Conservation (phyloP, 176 grass and related monocot genomes). For the Musa itinerans region DNA sequence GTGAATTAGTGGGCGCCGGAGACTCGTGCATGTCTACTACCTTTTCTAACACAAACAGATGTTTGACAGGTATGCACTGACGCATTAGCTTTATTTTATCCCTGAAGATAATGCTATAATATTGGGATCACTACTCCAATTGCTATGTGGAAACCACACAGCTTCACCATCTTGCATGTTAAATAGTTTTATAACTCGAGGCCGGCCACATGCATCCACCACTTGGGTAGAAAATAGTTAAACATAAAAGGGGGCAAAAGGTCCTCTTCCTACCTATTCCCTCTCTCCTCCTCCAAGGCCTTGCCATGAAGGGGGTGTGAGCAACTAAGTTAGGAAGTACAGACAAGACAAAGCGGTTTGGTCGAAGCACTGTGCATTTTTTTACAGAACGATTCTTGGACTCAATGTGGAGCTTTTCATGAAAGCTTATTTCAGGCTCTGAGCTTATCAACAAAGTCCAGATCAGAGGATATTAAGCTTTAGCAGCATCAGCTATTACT, state of each 20-base stretch:
- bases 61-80: too few relatives aligned
- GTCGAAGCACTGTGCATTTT: background rate
- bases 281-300: background rate
- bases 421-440: background rate
- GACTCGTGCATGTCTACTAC: background rate
- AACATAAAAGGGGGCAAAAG: background rate
- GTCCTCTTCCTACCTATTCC: too few relatives aligned
- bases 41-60: background rate
- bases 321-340: background rate
- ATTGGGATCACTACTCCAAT: conserved; percentile 1
- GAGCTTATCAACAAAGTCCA: too few relatives aligned
- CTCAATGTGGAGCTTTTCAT: background rate
- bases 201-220: background rate
- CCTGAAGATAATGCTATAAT: conserved; percentile 20
- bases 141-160: conserved; percentile 9
- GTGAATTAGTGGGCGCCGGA: background rate
- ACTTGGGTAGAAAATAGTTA: background rate
- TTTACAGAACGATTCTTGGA: background rate
- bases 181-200: background rate
- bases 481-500: too few relatives aligned
- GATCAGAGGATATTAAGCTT: too few relatives aligned
- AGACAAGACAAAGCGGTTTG: background rate
- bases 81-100: conserved; percentile 14
- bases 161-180: background rate
- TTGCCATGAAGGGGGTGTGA: background rate